Base-by-base conservation (phyloP, 768 basidiomycete genomes). In the Russula lepida region DNA sequence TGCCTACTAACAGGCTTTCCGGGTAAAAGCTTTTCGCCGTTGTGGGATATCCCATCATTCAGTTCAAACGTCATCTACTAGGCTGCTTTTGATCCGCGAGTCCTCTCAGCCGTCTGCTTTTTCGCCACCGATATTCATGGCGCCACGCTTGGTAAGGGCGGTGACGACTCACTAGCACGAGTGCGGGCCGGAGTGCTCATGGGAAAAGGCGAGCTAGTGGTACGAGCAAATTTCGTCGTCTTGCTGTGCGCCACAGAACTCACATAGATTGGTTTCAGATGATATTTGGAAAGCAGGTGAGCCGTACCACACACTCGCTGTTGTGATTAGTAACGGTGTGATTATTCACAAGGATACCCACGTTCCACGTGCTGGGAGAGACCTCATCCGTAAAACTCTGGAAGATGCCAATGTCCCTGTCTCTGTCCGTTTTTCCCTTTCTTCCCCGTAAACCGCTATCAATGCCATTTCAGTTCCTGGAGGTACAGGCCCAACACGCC, bases 401-500 rank as follows among this genome's bases (percentile, higher is more conserved):
- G 93, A 97, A 62, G 90, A 95, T 67, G 86, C 86, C 11, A 79
- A 84, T 23, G 80, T 92, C 44, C 70, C 80, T 1, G 78, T 78
- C 59, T 86, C 89, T 60, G 92, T 94, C 64, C 67, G 84, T 76
- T 44, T 37, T 46, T 54, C 53, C 32, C 51, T 25, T 21, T n/a
- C 47, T n/a, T 52, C 25, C 37, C 50, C 33, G 37, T 32, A 7
- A 35, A 9, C 30, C 28, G 51, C 37, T 28, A 51, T 43, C 54
- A 56, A 54, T 13, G 32, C 50, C 23, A 52, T 37, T 57, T 13
- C 69, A 94, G 89, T 94, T 95, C 72, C 75, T 97, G 61, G 95
- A 98, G 72, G 92, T 98, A 15, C 93, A 97, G 72, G 95, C 95
- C 0, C 95, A 98, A 68, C 95, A 98, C 66, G 95, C 95, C 3